Evolutionary conservation across 2,329 filamentous ascomycete species (phyloP).

Genomic region (Scedosporium aurantiacum): DNA sequence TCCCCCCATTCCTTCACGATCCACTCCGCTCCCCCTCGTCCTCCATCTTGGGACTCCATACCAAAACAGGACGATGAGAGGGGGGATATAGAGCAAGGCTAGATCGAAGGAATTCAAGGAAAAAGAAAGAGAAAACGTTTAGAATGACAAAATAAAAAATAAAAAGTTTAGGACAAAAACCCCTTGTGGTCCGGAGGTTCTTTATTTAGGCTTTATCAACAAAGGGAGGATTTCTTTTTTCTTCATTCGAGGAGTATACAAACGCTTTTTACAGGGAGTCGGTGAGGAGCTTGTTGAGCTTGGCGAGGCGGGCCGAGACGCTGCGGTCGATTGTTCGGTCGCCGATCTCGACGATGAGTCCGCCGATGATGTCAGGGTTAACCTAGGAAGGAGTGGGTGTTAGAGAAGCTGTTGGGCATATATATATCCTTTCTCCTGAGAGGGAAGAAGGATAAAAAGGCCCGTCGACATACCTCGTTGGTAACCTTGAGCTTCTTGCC

Average conservation of each 20-base stretch:
- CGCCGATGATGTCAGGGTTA: constrained; percentile 88
- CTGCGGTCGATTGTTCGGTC: constrained; percentile 97
- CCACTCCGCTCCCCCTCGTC: not conserved
- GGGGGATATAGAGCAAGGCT: too few relatives aligned
- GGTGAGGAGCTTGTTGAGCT: constrained; percentile 98
- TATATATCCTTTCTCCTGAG: not conserved
- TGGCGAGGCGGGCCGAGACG: constrained; percentile 87
- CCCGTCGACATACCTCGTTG: constrained; percentile 58
- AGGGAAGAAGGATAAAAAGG: not conserved
- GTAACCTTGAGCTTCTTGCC: constrained; percentile 98
- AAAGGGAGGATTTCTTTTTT: not conserved
- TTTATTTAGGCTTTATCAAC: not conserved
- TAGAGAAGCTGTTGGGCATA: not conserved
- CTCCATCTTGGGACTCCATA: too few relatives aligned
- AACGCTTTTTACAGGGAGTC: constrained; percentile 76
- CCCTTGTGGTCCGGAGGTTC: too few relatives aligned
- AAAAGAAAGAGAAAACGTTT: too few relatives aligned
- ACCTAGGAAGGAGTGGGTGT: constrained; percentile 42
- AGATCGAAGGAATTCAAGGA: too few relatives aligned
- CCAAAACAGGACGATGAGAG: too few relatives aligned
- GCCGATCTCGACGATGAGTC: constrained; percentile 89
- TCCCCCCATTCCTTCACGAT: not conserved
- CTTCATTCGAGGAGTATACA: not conserved
- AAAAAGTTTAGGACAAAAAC: too few relatives aligned
- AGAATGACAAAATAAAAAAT: too few relatives aligned